These are phyloP conservation scores for Tulasnella sp. DNA, from an alignment of 768 basidiomycete species.

Conservation along the genomic window DNA sequence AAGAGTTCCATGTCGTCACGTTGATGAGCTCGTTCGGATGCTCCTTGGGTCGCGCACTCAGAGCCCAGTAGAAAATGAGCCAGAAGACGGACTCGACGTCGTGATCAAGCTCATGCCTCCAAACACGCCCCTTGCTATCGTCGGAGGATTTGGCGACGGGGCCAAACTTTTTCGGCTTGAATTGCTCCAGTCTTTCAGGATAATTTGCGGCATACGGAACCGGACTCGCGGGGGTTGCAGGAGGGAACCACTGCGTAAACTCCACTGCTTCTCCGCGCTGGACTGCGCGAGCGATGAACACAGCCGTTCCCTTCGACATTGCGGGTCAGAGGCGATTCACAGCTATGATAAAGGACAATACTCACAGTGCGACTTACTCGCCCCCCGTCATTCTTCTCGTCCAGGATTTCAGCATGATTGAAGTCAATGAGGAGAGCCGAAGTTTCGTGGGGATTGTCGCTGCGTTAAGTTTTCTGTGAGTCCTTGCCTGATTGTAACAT, in stretches of 20 bases:
- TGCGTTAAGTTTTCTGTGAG: background rate
- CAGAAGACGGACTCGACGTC: conserved; percentile 19
- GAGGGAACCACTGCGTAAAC: background rate
- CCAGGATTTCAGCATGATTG: conserved; percentile 1
- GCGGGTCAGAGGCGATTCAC: background rate
- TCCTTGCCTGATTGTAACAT: background rate
- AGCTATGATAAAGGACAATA: background rate
- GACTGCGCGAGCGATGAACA: background rate
- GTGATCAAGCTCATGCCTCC: conserved; percentile 9
- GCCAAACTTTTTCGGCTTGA: background rate
- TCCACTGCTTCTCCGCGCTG: background rate
- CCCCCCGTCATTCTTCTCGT: background rate
- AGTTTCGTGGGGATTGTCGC: conserved; percentile 10
- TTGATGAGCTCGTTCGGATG: background rate
- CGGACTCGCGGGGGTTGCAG: background rate
- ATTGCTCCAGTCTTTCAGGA: background rate
- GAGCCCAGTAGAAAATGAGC: conserved; percentile 8
- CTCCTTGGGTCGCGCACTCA: background rate
- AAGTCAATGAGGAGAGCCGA: background rate
- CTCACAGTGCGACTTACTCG: background rate
- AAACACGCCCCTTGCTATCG: background rate
- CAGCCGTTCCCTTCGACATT: background rate
- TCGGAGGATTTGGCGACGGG: background rate
- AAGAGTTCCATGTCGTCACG: background rate
- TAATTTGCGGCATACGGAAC: background rate